phyloP scores from a whole-genome alignment of 768 basidiomycete genomes.

The Dioszegia aurantiaca region DNA sequence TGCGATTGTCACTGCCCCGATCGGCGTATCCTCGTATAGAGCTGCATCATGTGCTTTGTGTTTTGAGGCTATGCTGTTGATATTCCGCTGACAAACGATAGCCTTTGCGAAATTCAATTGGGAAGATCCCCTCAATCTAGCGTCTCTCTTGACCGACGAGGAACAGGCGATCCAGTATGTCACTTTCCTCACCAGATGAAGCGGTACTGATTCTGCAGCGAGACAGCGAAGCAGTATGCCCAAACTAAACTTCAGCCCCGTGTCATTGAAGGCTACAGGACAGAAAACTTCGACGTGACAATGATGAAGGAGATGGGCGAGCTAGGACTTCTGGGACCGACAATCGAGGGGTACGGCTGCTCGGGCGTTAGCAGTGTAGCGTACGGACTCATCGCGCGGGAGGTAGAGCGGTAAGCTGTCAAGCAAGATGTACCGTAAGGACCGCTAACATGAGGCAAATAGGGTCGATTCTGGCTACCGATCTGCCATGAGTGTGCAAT shows the following conservation, averaged over 20 bases:
- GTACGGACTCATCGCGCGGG: conserved; percentile 88
- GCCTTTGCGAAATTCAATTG: conserved; percentile 13
- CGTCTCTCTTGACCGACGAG: conserved; percentile 79
- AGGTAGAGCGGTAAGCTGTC: conserved; percentile 76
- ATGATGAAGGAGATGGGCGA: conserved; percentile 89
- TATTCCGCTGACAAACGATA: background rate
- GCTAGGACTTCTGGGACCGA: conserved; percentile 84
- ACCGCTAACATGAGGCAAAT: background rate
- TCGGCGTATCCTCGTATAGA: background rate
- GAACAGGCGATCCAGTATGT: conserved; percentile 80
- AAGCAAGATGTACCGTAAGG: background rate
- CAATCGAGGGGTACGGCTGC: conserved; percentile 89
- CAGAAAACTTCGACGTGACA: conserved; percentile 70
- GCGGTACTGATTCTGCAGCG: conserved; percentile 55
- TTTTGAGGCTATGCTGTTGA: background rate
- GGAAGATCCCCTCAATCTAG: conserved; percentile 75
- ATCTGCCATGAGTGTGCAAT: conserved; percentile 90
- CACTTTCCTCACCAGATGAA: background rate
- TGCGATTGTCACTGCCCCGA: background rate
- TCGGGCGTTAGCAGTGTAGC: conserved; percentile 88
- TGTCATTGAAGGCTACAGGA: conserved; percentile 81
- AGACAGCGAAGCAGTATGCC: conserved; percentile 58
- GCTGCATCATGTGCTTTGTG: conserved; percentile 2
- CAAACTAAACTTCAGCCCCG: conserved; percentile 82
- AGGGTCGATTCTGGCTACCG: conserved; percentile 97